Conservation (phyloP, 2,329 filamentous ascomycete genomes). For the Phaeoacremonium minimum region DNA sequence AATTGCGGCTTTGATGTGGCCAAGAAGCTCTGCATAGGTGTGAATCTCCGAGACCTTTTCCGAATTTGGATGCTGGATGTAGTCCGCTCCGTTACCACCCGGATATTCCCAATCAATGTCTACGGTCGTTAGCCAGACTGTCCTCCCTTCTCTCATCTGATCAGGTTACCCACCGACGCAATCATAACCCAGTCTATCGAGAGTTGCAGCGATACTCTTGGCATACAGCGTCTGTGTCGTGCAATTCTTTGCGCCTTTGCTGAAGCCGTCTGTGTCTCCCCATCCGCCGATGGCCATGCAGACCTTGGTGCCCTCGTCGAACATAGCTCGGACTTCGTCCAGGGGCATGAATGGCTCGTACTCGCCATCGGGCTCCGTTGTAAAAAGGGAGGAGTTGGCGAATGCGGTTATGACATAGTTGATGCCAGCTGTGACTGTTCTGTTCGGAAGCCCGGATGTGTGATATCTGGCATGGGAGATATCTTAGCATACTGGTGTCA, state of each 20-base stretch:
- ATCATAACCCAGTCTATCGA: conserved; percentile 53
- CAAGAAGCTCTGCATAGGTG: conserved; percentile 58
- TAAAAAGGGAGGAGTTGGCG: conserved; percentile 45
- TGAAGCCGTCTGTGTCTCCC: conserved; percentile 57
- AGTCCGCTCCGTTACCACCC: conserved; percentile 66
- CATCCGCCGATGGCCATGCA: conserved; percentile 64
- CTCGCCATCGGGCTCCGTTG: conserved; percentile 30
- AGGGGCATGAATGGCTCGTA: conserved; percentile 52
- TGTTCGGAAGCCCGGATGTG: conserved; percentile 5
- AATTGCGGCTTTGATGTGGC: conserved; percentile 53
- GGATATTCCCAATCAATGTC: conserved; percentile 66
- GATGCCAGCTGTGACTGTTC: conserved; percentile 32
- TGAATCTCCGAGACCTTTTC: conserved; percentile 57
- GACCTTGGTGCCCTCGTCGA: conserved; percentile 48
- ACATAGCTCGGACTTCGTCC: conserved; percentile 44
- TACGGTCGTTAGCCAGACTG: conserved; percentile 6
- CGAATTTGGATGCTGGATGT: conserved; percentile 59
- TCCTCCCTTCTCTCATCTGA: background rate
- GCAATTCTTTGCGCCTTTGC: conserved; percentile 40
- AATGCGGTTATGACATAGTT: conserved; percentile 54
- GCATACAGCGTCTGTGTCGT: conserved; percentile 47
- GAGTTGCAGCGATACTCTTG: conserved; percentile 49
- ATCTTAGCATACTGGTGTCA: background rate
- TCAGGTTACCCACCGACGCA: conserved; percentile 48
- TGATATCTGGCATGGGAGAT: conserved; percentile 7